Percentiles rank a stretch among this genome's conserved stretches.
These are phyloP conservation scores for Zoysia pacifica DNA, from an alignment of 176 grass and related monocot species.

Conservation along the genomic window DNA sequence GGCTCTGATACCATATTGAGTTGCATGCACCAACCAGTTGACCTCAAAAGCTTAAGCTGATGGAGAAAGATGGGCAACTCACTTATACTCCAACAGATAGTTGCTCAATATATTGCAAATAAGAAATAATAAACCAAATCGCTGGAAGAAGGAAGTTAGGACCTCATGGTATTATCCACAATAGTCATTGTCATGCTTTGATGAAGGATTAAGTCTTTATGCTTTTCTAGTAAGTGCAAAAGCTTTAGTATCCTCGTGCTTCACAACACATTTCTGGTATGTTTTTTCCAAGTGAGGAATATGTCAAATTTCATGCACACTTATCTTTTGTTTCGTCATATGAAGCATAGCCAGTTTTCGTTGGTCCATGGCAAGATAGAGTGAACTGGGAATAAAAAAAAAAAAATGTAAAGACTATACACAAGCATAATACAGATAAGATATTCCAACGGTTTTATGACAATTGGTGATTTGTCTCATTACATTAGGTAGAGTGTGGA, in stretches of 20 bases:
- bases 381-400: background rate
- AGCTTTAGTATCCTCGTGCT: background rate
- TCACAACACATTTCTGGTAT: background rate
- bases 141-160: constrained; percentile 15
- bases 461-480: background rate
- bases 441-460: constrained; percentile 1
- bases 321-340: constrained; percentile 13
- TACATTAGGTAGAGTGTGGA: constrained; percentile 1
- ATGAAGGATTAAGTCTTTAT: background rate
- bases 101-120: constrained; percentile 6
- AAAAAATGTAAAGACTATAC: background rate
- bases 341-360: constrained; percentile 4
- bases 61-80: no score
- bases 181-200: constrained; percentile 15
- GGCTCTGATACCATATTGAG: no score
- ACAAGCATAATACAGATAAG: background rate
- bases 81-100: background rate
- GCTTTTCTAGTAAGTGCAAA: background rate
- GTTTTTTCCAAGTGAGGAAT: background rate
- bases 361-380: background rate
- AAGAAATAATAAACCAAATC: background rate
- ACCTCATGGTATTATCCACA: background rate
- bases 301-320: background rate
- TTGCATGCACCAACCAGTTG: no score
- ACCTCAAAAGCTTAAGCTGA: no score